phyloP scores from a whole-genome alignment of 352 stramenopile species.

The Pelagophyceae sp. region DNA sequence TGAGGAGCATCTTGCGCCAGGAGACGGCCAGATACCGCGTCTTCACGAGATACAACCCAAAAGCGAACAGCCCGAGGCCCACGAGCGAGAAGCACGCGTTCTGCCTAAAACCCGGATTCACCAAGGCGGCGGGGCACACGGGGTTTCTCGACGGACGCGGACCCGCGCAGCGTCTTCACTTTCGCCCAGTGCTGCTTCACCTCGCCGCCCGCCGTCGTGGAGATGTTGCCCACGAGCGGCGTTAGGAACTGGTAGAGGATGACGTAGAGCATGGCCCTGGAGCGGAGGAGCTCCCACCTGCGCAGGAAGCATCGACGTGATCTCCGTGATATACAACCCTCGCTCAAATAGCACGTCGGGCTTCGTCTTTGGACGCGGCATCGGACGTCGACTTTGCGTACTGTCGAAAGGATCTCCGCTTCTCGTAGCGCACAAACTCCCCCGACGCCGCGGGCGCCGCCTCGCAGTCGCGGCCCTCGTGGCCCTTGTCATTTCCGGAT shows the following conservation, averaged over 20 bases:
- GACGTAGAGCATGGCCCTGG: slow-evolving; percentile 56
- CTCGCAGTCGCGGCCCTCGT: too few relatives aligned
- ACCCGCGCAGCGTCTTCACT: slow-evolving; percentile 20
- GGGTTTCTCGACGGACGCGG: too few relatives aligned
- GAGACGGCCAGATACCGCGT: slow-evolving; percentile 35
- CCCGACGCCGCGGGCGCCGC: too few relatives aligned
- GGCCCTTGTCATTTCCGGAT: too few relatives aligned
- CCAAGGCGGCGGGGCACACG: too few relatives aligned
- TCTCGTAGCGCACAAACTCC: background rate
- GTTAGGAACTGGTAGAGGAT: slow-evolving; percentile 50
- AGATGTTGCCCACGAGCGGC: slow-evolving; percentile 38
- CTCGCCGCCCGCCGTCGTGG: background rate
- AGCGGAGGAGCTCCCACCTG: slow-evolving; percentile 55
- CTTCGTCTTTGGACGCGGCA: background rate
- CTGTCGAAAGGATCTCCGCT: slow-evolving; percentile 26
- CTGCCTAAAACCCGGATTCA: too few relatives aligned
- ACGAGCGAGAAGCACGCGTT: slow-evolving; percentile 12
- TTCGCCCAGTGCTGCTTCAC: slow-evolving; percentile 14
- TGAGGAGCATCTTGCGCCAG: slow-evolving; percentile 45
- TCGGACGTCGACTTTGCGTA: slow-evolving; percentile 28
- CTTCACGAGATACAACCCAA: slow-evolving; percentile 15
- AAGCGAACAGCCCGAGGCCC: slow-evolving; percentile 3
- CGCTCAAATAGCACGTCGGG: background rate
- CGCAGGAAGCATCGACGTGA: background rate
- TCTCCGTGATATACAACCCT: background rate